Evolutionary conservation across 1,284 basidiomycete species (phyloP), one percentile per base, ranked within the genome.

Genomic region (Cronartium ribicola): DNA sequence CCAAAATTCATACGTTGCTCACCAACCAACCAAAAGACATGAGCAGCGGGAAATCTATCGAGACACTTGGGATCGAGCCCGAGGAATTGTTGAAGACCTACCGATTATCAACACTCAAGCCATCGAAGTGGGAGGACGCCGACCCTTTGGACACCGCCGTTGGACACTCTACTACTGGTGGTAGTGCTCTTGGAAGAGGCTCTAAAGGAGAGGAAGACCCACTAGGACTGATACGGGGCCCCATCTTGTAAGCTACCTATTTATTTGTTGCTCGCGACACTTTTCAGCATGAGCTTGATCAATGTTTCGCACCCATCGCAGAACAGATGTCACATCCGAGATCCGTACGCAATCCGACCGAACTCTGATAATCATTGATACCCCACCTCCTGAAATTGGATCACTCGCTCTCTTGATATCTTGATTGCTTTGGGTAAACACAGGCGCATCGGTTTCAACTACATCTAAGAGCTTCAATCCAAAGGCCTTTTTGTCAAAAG

Each of bases 381-480:
- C 17, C 1, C 20, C 39, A 17, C n/a, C 5, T 41, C 17, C 36
- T 77, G 62, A 67, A 59, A n/a, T 13, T 70, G 1, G 7, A 63
- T 36, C 44, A 37, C 29, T 36, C 13, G 20, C 14, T 68, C 44
- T 11, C 44, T 7, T 4, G 3, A 6, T 2, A 10, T 67, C 20
- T 41, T 67, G 6, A 41, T 29, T 5, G 3, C 11, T 17, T 37
- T 37, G 2, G 55, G 6, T 11, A 20, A 22, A 3, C n/a, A 29
- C 75, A 78, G 77, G 76, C 3, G 74, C 78, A 2, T 77, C 78
- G 48, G 88, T 94, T 75, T 84, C 91, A 57, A 87, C 94, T 8
- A 88, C 89, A 1, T 95, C 92, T 65, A 99, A 98, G 82, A 87
- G 91, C 0, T 99, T 99, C 83, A 92, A 98, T 80, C 91, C 96